Evolutionary conservation across 2,329 filamentous ascomycete species (phyloP), one percentile per base, ranked within the genome.

Genomic region (Didymella keratinophila): DNA sequence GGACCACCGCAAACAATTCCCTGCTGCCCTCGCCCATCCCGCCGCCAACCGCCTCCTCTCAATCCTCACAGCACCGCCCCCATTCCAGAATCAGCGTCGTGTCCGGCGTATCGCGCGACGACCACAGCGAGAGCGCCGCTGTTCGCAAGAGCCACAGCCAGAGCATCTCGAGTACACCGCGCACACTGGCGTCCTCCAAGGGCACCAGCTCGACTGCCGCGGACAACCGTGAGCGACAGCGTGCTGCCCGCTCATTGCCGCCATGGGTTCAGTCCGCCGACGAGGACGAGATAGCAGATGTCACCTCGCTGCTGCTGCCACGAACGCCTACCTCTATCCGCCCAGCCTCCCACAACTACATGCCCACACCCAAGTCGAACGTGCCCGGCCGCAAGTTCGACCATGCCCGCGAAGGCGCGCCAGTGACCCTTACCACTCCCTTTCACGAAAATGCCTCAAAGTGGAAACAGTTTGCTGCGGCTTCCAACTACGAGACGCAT

Each of bases 201-300:
- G 65, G 60, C 37, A 75, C 70, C 57, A 62, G 66, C 43, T 63
- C 60, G 56, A 61, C 65, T 49, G 64, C 66, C 41, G 67, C 66
- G 21, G 72, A 75, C 39, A 74, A 70, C 64, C 61, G 62, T 42
- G 73, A 76, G 44, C 65, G 65, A 42, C 74, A 75, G 64, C 74
- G 74, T 45, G 68, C 68, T 37, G 74, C 70, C 46, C 65, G 74
- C 39, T 73, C 75, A 5, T 68, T 78, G 21, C 76, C 76, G 27
- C 74, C 75, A 50, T 78, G 76, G 76, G 75, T 78, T 30, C 76
- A 75, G 57, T 70, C 73, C 16, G 66, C 69, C 60, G 72, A 76
- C 56, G 73, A 77, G 43, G 72, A 76, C 54, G 75, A 75, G 43
- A 63, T 69, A 54, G 70, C 60, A 56, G 70, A 74, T 43, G 65